Percentiles rank a stretch among this genome's conserved stretches.
Evolutionary conservation across 768 basidiomycete genomes (phyloP).

Genomic region (Lepiota venenata): DNA sequence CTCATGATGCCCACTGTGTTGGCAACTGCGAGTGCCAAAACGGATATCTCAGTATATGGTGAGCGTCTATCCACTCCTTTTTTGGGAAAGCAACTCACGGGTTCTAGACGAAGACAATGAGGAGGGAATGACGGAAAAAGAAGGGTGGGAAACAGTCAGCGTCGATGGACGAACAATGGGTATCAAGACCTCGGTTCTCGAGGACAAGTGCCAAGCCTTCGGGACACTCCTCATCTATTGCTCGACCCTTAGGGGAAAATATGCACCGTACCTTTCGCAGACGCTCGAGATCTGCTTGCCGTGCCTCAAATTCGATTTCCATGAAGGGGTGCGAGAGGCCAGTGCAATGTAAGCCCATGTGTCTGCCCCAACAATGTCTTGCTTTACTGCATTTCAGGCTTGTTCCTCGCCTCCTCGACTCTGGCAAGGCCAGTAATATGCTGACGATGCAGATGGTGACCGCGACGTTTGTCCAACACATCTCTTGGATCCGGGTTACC

Average conservation of each 20-base stretch:
- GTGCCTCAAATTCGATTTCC: constrained; percentile 72
- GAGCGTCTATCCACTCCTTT: too few species aligned
- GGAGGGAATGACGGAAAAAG: too few species aligned
- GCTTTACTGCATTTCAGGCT: constrained; percentile 39
- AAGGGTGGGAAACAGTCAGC: too few species aligned
- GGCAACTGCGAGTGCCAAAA: too few species aligned
- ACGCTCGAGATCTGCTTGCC: constrained; percentile 71
- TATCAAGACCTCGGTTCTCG: constrained; percentile 76
- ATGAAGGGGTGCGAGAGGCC: constrained; percentile 82
- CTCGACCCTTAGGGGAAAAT: constrained; percentile 60
- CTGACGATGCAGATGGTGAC: constrained; percentile 67
- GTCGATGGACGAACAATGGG: constrained; percentile 77
- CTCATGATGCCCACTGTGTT: too few species aligned
- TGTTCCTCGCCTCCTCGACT: constrained; percentile 65
- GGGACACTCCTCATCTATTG: constrained; percentile 84
- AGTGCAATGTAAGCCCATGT: constrained; percentile 55
- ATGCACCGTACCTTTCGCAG: too few species aligned
- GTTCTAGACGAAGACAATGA: too few species aligned
- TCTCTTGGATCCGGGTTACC: constrained; percentile 60
- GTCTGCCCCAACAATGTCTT: too few species aligned
- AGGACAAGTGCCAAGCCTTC: constrained; percentile 87
- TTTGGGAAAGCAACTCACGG: too few species aligned
- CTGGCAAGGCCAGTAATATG: constrained; percentile 64
- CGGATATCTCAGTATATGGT: too few species aligned
- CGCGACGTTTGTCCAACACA: constrained; percentile 63